Percentiles rank a stretch among this genome's conserved stretches.
Conservation (phyloP, 257 asterid species). For the Solanum pennellii region DNA sequence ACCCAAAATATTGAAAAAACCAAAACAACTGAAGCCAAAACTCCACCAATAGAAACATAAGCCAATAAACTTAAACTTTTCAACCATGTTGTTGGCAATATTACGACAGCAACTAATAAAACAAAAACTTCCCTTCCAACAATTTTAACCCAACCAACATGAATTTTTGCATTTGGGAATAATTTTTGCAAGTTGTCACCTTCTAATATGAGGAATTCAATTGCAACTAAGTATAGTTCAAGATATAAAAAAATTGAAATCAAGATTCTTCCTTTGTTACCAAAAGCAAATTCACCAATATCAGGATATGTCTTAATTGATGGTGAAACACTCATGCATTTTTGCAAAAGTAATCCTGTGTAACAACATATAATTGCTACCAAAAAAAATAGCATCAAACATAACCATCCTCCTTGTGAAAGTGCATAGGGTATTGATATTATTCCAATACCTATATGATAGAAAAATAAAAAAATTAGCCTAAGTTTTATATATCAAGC, state of each 20-base stretch:
- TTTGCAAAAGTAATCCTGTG: slow-evolving; percentile 36
- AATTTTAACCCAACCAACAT: slow-evolving; percentile 6
- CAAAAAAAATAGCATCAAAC: slow-evolving; percentile 9
- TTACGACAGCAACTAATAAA: slow-evolving; percentile 14
- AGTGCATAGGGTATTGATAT: slow-evolving; percentile 45
- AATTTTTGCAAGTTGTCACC: too few relatives aligned
- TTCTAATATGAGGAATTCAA: slow-evolving; percentile 39
- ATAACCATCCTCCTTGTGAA: slow-evolving; percentile 42
- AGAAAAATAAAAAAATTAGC: not conserved
- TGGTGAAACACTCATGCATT: slow-evolving; percentile 29
- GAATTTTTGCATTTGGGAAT: slow-evolving; percentile 8
- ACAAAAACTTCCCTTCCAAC: slow-evolving; percentile 32
- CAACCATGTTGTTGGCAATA: slow-evolving; percentile 55
- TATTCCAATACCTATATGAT: slow-evolving; percentile 32
- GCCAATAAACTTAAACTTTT: slow-evolving; percentile 30
- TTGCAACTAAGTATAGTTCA: slow-evolving; percentile 36
- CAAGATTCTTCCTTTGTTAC: slow-evolving; percentile 24
- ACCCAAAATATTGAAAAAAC: slow-evolving; percentile 26
- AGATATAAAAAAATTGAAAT: slow-evolving; percentile 29
- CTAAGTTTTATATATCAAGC: not conserved
- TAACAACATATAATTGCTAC: slow-evolving; percentile 26
- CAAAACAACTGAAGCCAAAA: slow-evolving; percentile 27
- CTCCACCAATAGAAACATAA: slow-evolving; percentile 38
- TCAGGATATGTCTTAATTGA: slow-evolving; percentile 33
- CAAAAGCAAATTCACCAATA: slow-evolving; percentile 37